A percentile compares a stretch with the other conserved stretches of the same genome.
Conservation (phyloP, 192 early-diverging fungal species). For the Oehlia diaphana region DNA sequence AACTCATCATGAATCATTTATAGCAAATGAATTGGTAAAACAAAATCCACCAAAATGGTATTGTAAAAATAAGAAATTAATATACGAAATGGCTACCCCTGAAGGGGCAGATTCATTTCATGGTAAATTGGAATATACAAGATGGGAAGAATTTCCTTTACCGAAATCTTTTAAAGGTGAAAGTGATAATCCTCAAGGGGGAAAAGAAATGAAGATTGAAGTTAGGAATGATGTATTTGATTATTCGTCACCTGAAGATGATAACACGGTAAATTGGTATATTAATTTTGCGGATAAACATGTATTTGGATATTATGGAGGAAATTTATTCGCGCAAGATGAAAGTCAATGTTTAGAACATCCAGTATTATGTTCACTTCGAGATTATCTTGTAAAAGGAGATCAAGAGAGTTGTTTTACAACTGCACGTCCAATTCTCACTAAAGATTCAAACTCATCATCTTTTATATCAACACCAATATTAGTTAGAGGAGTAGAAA, state of each 20-base stretch:
- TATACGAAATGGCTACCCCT: slow-evolving; percentile 17
- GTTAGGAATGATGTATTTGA: slow-evolving; percentile 12
- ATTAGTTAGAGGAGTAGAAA: slow-evolving; percentile 27
- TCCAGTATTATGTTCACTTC: slow-evolving; percentile 23
- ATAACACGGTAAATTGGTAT: slow-evolving; percentile 24
- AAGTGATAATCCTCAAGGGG: neutral
- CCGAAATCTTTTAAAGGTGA: slow-evolving; percentile 6
- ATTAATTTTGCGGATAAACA: slow-evolving; percentile 27
- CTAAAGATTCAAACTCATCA: neutral
- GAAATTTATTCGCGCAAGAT: slow-evolving; percentile 25
- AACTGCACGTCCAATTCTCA: neutral
- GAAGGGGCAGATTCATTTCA: slow-evolving; percentile 23
- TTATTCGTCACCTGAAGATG: slow-evolving; percentile 10
- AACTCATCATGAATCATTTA: slow-evolving; percentile 21
- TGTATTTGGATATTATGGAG: slow-evolving; percentile 23
- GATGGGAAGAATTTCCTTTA: slow-evolving; percentile 21
- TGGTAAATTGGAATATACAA: slow-evolving; percentile 18
- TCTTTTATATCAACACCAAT: slow-evolving; percentile 13
- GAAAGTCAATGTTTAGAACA: slow-evolving; percentile 28
- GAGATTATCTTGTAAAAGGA: neutral
- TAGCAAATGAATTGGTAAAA: neutral
- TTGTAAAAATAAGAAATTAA: slow-evolving; percentile 23
- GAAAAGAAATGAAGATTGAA: slow-evolving; percentile 1
- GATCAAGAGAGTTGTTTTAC: neutral
- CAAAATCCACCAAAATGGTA: slow-evolving; percentile 19